These are phyloP conservation scores for Taxillus chinensis DNA, from an alignment of 164 flowering plant species.

Conservation along the genomic window DNA sequence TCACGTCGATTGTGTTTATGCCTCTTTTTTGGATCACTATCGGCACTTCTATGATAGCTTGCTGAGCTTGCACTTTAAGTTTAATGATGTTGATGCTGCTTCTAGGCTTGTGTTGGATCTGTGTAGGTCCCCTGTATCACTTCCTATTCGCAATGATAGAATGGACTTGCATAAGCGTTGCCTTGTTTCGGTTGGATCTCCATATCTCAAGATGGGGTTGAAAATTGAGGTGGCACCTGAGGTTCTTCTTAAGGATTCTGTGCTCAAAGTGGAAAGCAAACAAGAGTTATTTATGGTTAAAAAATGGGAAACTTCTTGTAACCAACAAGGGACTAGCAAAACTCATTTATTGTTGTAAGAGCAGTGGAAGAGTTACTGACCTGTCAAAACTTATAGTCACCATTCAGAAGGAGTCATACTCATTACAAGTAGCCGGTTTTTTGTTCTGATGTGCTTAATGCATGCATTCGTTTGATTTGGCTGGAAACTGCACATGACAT, in stretches of 20 bases:
- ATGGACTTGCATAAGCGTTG: slow-evolving; percentile 21
- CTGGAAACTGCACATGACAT: slow-evolving; percentile 78
- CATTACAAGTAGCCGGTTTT: slow-evolving; percentile 18
- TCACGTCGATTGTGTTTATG: slow-evolving; percentile 32
- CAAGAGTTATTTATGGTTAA: slow-evolving; percentile 27
- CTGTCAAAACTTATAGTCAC: slow-evolving; percentile 45
- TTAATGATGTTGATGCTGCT: slow-evolving; percentile 66
- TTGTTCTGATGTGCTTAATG: slow-evolving; percentile 38
- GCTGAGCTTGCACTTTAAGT: slow-evolving; percentile 65
- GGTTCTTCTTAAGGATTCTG: slow-evolving; percentile 34
- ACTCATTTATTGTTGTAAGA: slow-evolving; percentile 39
- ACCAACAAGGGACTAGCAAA: slow-evolving; percentile 52
- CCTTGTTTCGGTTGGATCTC: slow-evolving; percentile 52
- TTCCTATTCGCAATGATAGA: slow-evolving; percentile 8
- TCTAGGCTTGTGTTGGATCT: slow-evolving; percentile 41
- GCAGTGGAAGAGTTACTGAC: slow-evolving; percentile 27
- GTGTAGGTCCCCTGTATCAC: slow-evolving; percentile 13
- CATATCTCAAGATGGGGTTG: slow-evolving; percentile 39
- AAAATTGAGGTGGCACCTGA: slow-evolving; percentile 44
- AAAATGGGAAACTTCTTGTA: slow-evolving; percentile 42
- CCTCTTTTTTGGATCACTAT: slow-evolving; percentile 33
- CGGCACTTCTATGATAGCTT: slow-evolving; percentile 54
- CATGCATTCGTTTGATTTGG: slow-evolving; percentile 66
- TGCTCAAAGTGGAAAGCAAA: slow-evolving; percentile 21
- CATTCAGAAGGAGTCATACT: slow-evolving; percentile 23